Base-by-base conservation (phyloP, 2,329 filamentous ascomycete species). In the Diplodia corticola region DNA sequence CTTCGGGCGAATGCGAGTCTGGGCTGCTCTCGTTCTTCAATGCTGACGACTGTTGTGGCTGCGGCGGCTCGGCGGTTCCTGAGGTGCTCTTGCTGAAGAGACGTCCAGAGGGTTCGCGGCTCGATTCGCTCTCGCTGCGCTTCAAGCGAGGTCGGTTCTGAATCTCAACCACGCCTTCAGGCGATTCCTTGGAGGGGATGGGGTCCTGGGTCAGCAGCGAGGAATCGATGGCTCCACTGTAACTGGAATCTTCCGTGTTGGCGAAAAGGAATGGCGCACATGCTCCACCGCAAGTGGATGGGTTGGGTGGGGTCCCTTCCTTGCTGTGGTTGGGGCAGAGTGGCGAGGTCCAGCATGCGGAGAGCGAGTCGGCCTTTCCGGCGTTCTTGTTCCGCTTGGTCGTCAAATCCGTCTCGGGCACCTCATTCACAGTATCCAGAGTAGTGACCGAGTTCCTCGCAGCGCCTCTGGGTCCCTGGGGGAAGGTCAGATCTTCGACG, bases 301-400 rank as follows among this genome's bases (percentile, higher is more conserved):
- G 77, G 50, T 79, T 77, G 3, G 78, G 77, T 22, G 76, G 76
- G 24, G 65, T 63, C 20, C 65, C 65, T 37, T 77, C 74, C 51
- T 77, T 73, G 30, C 73, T 73, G 67, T 79, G 74, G 57, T 79
- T 79, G 15, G 78, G 78, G 65, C 78, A 80, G 4, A 80, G 68
- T 13, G 78, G 78, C 40, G 77, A 79, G 6, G 76, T 79, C 78
- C 78, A 80, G 68, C 78, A 80, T 17, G 77, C 76, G 28, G 78
- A 77, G 7, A 78, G 67, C 28, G 76, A 74, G 63, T 80, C 78
- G 33, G 75, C 72, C 65, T 75, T 75, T n/a, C 69, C 73, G 53
- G 46, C 30, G 9, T 54, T 50, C 69, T 74, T 77, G 63, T 68
- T 76, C n/a, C 77, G 73, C 70, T 79, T 79, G 17, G 67, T 63